Percentiles rank a stretch among this genome's conserved stretches.
These are phyloP conservation scores for Microcos paniculata DNA, from an alignment of 345 rosid genomes.

Conservation along the genomic window DNA sequence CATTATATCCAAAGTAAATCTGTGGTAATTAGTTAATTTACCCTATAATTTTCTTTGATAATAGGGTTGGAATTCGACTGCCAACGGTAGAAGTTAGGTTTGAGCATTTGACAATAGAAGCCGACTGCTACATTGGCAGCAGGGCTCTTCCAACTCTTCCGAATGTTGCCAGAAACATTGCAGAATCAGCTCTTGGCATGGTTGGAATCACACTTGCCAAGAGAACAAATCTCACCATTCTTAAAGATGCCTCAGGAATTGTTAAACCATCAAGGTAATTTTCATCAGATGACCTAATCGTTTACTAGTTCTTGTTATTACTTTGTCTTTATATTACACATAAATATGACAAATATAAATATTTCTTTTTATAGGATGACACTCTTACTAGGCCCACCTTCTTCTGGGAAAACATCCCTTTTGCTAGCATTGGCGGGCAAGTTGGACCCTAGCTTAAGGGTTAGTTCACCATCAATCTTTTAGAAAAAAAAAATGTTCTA, in stretches of 20 bases:
- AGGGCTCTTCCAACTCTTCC: conserved; percentile 87
- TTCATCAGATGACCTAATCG: not conserved
- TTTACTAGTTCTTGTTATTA: not conserved
- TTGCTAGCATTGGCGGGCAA: conserved; percentile 78
- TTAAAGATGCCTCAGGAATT: conserved; percentile 71
- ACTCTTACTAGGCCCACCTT: conserved; percentile 81
- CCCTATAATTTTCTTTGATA: not conserved
- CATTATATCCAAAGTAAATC: too few species aligned
- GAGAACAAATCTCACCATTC: conserved; percentile 69
- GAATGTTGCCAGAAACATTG: conserved; percentile 61
- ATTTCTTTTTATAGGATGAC: conserved; percentile 47
- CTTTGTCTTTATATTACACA: not conserved
- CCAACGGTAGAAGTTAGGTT: conserved; percentile 84
- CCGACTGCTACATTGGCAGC: conserved; percentile 66
- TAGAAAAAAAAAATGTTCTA: too few species aligned
- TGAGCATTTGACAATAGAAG: conserved; percentile 61
- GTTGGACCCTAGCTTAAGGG: conserved; percentile 66
- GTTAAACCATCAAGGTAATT: conserved; percentile 69
- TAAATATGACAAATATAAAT: not conserved
- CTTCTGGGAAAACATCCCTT: conserved; percentile 88
- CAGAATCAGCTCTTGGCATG: conserved; percentile 58
- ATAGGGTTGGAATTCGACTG: conserved; percentile 78
- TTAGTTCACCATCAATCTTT: conserved; percentile 15
- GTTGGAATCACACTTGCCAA: conserved; percentile 63
- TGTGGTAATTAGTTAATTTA: not conserved